Evolutionary conservation across 805 yeast species (phyloP), one percentile per base, ranked within the genome.

Genomic region (Pichia rugopelliculosa): DNA sequence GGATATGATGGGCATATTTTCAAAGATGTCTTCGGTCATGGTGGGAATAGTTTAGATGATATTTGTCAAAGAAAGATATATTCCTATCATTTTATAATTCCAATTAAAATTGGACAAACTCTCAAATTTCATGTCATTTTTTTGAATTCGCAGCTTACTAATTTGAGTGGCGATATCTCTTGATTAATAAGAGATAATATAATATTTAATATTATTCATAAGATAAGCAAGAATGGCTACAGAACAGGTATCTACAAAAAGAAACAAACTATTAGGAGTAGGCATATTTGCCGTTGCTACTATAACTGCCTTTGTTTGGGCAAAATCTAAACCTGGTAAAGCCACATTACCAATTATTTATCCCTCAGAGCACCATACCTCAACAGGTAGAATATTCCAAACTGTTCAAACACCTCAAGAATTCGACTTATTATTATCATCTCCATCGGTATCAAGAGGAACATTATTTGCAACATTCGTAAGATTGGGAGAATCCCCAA

Each of bases 351-450:
- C 50, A 12, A 25, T 46, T 7, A 30, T 46, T 12, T 67, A 69
- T 42, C 75, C 75, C 2, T 74, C 74, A 11, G 45, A 59, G 11
- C 40, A 54, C 0, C 30, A 56, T 1, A 47, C 57, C 6, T 15
- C 53, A 15, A 53, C 50, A 18, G 74, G 75, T 50, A 56, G 79
- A 24, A 67, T 75, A 26, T 77, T 74, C 53, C 60, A 73, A n/a
- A 75, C 82, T 36, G 68, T 87, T 18, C 70, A 81, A 51, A 70
- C 75, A 4, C 74, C 75, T 20, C 65, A 70, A 45, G 95, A 87
- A 55, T 64, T 87, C 40, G 79, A 81, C 45, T 74, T 75, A 33
- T 56, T 75, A 25, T 55, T 80, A 34, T 30, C 42, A 4, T 33
- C 53, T 2, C 52, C 55, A 4, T 20, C 25, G 3, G 44, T 46